These are phyloP conservation scores for Tarenaya hassleriana DNA, from an alignment of 345 rosid species.

Conservation along the genomic window DNA sequence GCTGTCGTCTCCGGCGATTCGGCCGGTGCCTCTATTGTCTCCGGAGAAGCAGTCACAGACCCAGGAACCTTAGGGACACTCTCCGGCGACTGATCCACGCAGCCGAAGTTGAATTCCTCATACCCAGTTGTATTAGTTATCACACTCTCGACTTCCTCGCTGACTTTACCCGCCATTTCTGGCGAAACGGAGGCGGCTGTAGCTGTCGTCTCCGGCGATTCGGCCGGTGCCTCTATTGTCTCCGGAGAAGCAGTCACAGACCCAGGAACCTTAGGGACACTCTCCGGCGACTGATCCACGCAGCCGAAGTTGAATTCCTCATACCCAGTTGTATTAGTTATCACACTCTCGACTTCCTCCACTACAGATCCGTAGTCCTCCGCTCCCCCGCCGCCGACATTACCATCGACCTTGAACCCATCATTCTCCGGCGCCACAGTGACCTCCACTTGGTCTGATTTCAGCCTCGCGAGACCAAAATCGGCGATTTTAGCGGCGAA, in stretches of 20 bases:
- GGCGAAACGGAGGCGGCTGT: constrained; percentile 25
- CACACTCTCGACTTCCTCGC: constrained; percentile 63
- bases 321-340: constrained; percentile 42
- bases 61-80: constrained; percentile 27
- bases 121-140: constrained; percentile 43
- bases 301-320: constrained; percentile 56
- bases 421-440: constrained; percentile 27
- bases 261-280: constrained; percentile 26
- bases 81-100: constrained; percentile 63
- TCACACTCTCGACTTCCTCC: constrained; percentile 69
- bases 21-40: constrained; percentile 23
- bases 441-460: constrained; percentile 34
- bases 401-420: constrained; percentile 32
- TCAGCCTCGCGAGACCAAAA: constrained; percentile 80
- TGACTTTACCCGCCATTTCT: constrained; percentile 27
- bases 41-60: constrained; percentile 43
- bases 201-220: constrained; percentile 33
- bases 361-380: constrained; percentile 67
- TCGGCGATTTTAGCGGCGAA: constrained; percentile 76
- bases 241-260: constrained; percentile 45
- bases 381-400: constrained; percentile 26
- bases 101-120: constrained; percentile 54
- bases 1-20: constrained; percentile 33
- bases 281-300: constrained; percentile 63
- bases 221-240: constrained; percentile 17